Evolutionary conservation across 2,329 filamentous ascomycete genomes (phyloP).

Genomic region (Coniochaeta hoffmannii): DNA sequence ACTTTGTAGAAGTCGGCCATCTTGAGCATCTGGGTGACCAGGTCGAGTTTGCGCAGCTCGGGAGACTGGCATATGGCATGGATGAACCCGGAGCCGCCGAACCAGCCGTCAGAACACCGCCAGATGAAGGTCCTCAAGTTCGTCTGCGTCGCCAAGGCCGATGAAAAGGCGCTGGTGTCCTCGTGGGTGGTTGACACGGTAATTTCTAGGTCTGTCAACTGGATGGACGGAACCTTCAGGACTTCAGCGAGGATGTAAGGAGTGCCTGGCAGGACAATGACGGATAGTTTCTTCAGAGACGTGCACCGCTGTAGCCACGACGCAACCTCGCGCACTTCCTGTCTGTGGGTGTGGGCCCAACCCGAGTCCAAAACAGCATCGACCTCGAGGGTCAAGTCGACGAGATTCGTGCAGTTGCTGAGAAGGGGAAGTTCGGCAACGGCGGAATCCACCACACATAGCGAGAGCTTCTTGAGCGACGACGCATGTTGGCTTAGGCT

Average conservation of each 20-base stretch:
- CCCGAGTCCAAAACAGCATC: slow-evolving; percentile 8
- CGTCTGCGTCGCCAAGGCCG: slow-evolving; percentile 40
- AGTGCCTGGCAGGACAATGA: slow-evolving; percentile 43
- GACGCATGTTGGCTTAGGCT: slow-evolving; percentile 38
- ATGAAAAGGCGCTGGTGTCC: slow-evolving; percentile 43
- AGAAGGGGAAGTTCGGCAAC: slow-evolving; percentile 23
- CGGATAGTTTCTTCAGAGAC: slow-evolving; percentile 38
- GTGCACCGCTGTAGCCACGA: slow-evolving; percentile 30
- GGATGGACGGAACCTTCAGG: slow-evolving; percentile 29
- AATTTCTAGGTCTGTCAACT: slow-evolving; percentile 39
- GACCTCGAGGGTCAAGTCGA: slow-evolving; percentile 24
- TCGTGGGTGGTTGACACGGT: slow-evolving; percentile 24
- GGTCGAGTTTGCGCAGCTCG: slow-evolving; percentile 43
- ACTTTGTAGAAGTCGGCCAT: slow-evolving; percentile 41
- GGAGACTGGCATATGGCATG: slow-evolving; percentile 40
- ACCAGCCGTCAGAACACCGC: slow-evolving; percentile 11
- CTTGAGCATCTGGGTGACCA: slow-evolving; percentile 42
- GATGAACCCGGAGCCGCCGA: slow-evolving; percentile 20
- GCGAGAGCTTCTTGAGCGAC: slow-evolving; percentile 24
- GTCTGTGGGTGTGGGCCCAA: slow-evolving; percentile 13
- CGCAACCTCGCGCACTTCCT: slow-evolving; percentile 19
- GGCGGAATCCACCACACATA: slow-evolving; percentile 21
- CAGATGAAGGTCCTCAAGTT: slow-evolving; percentile 27
- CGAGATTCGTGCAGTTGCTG: slow-evolving; percentile 23
- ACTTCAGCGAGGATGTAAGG: slow-evolving; percentile 44